Conservation (phyloP, 495 filamentous ascomycete genomes). For the Trichoderma orchidacearum region DNA sequence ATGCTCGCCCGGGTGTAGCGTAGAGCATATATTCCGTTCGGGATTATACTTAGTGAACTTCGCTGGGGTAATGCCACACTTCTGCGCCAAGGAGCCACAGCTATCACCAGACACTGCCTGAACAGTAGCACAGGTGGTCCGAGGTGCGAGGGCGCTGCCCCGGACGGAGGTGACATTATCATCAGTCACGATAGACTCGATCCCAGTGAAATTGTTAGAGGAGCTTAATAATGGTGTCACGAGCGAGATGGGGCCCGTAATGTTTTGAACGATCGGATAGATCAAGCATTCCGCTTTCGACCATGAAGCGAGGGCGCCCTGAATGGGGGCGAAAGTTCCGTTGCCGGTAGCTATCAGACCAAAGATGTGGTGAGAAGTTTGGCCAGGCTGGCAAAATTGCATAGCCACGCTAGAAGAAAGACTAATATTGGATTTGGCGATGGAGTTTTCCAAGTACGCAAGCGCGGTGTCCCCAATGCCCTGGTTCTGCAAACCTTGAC, state of each 20-base stretch:
- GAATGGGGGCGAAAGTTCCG: slow-evolving; percentile 16
- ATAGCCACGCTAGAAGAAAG: slow-evolving; percentile 13
- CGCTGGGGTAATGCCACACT: slow-evolving; percentile 23
- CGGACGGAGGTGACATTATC: not conserved
- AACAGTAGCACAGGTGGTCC: slow-evolving; percentile 9
- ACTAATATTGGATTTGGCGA: slow-evolving; percentile 6
- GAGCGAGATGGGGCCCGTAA: slow-evolving; percentile 10
- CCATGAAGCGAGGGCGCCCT: slow-evolving; percentile 20
- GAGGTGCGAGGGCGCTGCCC: not conserved
- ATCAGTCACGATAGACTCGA: not conserved
- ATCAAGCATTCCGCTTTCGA: slow-evolving; percentile 17
- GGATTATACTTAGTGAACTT: slow-evolving; percentile 29
- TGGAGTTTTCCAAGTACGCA: slow-evolving; percentile 6
- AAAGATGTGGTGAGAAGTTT: slow-evolving; percentile 16
- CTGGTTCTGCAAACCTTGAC: slow-evolving; percentile 14
- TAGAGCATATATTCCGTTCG: slow-evolving; percentile 17
- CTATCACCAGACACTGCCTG: slow-evolving; percentile 18
- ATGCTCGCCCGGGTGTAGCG: slow-evolving; percentile 17
- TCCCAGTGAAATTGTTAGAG: slow-evolving; percentile 1
- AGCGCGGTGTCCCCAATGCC: slow-evolving; percentile 12
- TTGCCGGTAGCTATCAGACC: slow-evolving; percentile 19
- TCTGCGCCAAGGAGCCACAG: slow-evolving; percentile 23
- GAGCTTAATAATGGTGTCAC: slow-evolving; percentile 6
- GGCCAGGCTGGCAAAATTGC: slow-evolving; percentile 19
- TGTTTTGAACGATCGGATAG: slow-evolving; percentile 7